Percentiles rank a stretch among this genome's conserved stretches.
phyloP scores from a whole-genome alignment of 1,139 yeast genomes.

The Debaryomyces psychrophilus region DNA sequence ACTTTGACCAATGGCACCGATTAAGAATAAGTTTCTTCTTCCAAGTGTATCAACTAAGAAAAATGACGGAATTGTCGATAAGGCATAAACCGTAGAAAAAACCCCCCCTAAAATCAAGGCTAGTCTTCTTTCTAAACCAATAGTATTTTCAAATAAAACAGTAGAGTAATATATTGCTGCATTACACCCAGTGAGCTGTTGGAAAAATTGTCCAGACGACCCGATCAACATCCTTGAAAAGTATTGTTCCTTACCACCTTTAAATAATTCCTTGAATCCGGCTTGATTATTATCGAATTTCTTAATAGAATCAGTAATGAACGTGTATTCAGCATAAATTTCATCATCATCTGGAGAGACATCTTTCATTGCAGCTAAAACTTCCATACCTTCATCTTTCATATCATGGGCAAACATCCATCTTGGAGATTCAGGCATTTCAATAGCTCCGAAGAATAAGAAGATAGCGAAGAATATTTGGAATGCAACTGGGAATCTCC shows the following conservation, averaged over 20 bases:
- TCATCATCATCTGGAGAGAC: conserved; percentile 44
- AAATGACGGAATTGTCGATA: conserved; percentile 61
- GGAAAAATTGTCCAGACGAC: conserved; percentile 52
- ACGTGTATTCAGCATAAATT: conserved; percentile 43
- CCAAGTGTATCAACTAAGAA: conserved; percentile 62
- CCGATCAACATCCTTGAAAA: conserved; percentile 59
- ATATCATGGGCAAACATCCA: conserved; percentile 53
- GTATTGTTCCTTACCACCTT: conserved; percentile 59
- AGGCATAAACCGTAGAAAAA: conserved; percentile 58
- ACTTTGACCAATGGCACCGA: conserved; percentile 51
- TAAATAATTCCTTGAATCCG: conserved; percentile 50
- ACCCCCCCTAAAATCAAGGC: conserved; percentile 64
- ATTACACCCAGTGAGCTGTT: conserved; percentile 61
- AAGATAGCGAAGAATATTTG: conserved; percentile 26
- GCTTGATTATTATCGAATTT: conserved; percentile 41
- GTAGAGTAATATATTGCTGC: conserved; percentile 68
- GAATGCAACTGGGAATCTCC: conserved; percentile 32
- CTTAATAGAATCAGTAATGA: conserved; percentile 43
- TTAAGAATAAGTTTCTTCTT: conserved; percentile 59
- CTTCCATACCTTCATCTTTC: conserved; percentile 47
- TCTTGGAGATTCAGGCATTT: conserved; percentile 32
- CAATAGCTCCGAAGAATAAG: conserved; percentile 20
- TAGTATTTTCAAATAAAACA: conserved; percentile 56
- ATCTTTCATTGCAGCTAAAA: conserved; percentile 43
- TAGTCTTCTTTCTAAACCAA: conserved; percentile 51